Conservation (phyloP, 495 filamentous ascomycete genomes). For the Hypoxylon intermedium region DNA sequence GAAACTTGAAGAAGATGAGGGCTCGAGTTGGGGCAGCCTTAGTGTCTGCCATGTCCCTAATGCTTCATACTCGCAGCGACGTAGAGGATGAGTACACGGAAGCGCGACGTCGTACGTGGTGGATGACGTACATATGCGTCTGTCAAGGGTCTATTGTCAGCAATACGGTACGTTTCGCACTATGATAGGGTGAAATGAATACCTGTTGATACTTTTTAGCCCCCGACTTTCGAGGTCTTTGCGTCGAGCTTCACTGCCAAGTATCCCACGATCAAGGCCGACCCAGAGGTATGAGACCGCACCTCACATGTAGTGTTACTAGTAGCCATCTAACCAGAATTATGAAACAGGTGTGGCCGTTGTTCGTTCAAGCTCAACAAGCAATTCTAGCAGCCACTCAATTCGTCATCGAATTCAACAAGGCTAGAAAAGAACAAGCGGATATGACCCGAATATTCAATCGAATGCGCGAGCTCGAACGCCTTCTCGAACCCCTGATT, state of each 20-base stretch:
- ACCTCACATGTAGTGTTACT: neutral
- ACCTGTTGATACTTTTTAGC: slow-evolving; percentile 45
- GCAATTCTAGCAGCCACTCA: slow-evolving; percentile 63
- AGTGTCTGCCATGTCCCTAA: slow-evolving; percentile 60
- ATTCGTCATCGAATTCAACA: slow-evolving; percentile 56
- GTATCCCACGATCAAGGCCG: slow-evolving; percentile 59
- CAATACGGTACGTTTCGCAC: slow-evolving; percentile 56
- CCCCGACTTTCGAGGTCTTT: slow-evolving; percentile 62
- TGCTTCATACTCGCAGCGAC: slow-evolving; percentile 56
- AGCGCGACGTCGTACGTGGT: slow-evolving; percentile 65
- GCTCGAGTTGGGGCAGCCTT: slow-evolving; percentile 65
- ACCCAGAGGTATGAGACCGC: slow-evolving; percentile 56
- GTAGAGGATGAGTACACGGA: slow-evolving; percentile 59
- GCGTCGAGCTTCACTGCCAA: slow-evolving; percentile 64
- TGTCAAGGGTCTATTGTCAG: slow-evolving; percentile 67
- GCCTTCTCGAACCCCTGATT: slow-evolving; percentile 57
- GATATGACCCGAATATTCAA: slow-evolving; percentile 62
- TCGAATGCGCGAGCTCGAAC: slow-evolving; percentile 63
- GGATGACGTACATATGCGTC: slow-evolving; percentile 70
- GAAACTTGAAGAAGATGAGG: slow-evolving; percentile 68
- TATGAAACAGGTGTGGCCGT: slow-evolving; percentile 56
- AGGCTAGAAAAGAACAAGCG: slow-evolving; percentile 39
- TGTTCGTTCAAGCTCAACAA: slow-evolving; percentile 65
- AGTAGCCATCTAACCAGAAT: slow-evolving; percentile 14
- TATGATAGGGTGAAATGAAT: neutral